Percentiles rank a stretch among this genome's conserved stretches.
Conservation (phyloP, 1,139 yeast species). For the Kodamaea derodonti region DNA sequence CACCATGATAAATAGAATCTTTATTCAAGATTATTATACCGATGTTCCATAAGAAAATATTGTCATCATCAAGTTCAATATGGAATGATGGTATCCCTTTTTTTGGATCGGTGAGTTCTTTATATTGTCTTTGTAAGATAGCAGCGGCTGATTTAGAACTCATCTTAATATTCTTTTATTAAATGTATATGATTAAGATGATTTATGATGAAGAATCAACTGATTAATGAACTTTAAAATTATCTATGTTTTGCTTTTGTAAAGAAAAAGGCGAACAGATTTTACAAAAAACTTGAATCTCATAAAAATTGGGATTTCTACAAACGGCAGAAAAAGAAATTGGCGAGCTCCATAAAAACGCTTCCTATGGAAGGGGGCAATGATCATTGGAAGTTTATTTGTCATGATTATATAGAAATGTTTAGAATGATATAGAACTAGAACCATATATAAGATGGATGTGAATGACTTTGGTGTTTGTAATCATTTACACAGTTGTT, state of each 20-base stretch:
- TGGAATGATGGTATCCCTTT: slow-evolving; percentile 90
- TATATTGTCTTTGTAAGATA: slow-evolving; percentile 86
- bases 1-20: slow-evolving; percentile 91
- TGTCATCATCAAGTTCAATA: slow-evolving; percentile 82
- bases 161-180: slow-evolving; percentile 21
- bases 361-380: too few species aligned
- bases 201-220: too few species aligned
- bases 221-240: too few species aligned
- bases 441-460: too few species aligned
- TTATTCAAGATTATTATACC: slow-evolving; percentile 90
- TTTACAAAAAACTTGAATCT: slow-evolving; percentile 5
- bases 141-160: slow-evolving; percentile 63
- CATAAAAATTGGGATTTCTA: slow-evolving; percentile 3
- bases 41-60: slow-evolving; percentile 87
- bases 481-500: too few species aligned
- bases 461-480: too few species aligned
- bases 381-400: too few species aligned
- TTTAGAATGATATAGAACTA: too few species aligned
- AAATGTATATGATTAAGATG: not conserved
- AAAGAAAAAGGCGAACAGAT: not conserved
- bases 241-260: not conserved
- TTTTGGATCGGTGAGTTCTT: slow-evolving; percentile 90
- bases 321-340: not conserved
- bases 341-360: too few species aligned
- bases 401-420: too few species aligned